These are phyloP conservation scores for Fusarium abutilonis DNA, from an alignment of 2,329 filamentous ascomycete genomes.

Conservation along the genomic window DNA sequence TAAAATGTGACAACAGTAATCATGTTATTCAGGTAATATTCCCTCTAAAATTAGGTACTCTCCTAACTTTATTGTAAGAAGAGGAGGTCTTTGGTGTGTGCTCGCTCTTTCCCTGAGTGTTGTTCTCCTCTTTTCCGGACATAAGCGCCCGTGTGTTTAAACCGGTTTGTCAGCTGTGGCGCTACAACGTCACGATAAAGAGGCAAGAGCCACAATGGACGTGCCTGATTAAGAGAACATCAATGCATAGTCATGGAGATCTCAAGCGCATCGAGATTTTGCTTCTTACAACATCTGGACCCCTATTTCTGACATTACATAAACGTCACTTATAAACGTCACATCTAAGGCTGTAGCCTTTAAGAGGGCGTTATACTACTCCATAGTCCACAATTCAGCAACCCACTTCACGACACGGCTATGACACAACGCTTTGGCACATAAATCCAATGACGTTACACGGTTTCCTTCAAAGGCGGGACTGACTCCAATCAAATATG, in stretches of 20 bases:
- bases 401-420: slow-evolving; percentile 30
- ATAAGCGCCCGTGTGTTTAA: slow-evolving; percentile 24
- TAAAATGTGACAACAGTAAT: no score
- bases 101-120: slow-evolving; percentile 8
- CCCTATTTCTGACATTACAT: slow-evolving; percentile 17
- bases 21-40: no score
- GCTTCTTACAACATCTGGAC: slow-evolving; percentile 7
- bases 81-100: no score
- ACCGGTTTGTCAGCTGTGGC: slow-evolving; percentile 29
- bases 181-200: slow-evolving; percentile 30
- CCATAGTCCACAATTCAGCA: slow-evolving; percentile 33
- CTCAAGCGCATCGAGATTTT: slow-evolving; percentile 35
- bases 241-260: slow-evolving; percentile 16
- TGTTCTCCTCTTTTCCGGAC: slow-evolving; percentile 7
- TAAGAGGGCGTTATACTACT: slow-evolving; percentile 12
- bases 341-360: slow-evolving; percentile 18
- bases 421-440: slow-evolving; percentile 31
- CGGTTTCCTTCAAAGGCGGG: slow-evolving; percentile 27
- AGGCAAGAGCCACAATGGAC: slow-evolving; percentile 23
- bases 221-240: slow-evolving; percentile 23
- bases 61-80: no score
- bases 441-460: slow-evolving; percentile 37
- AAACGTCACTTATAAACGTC: slow-evolving; percentile 33
- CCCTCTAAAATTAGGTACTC: no score
- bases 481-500: slow-evolving; percentile 32